Evolutionary conservation across 2,329 filamentous ascomycete species (phyloP).

Genomic region (Colletotrichum musicola): DNA sequence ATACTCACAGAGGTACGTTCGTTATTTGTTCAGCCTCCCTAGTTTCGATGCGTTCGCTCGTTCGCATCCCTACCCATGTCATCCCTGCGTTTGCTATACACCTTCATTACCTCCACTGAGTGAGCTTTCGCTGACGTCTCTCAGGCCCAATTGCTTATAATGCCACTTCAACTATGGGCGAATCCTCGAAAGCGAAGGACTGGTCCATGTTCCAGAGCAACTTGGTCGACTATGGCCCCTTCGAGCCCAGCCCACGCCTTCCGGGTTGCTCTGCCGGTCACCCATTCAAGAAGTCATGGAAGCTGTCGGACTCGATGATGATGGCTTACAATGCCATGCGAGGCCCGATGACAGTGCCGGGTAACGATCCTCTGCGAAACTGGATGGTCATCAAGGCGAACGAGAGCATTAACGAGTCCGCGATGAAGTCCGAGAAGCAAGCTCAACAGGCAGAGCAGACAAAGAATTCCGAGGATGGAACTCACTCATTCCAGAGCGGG

Average conservation of each 20-base stretch:
- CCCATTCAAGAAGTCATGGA: slow-evolving; percentile 39
- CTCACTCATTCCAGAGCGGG: neutral
- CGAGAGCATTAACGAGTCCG: slow-evolving; percentile 3
- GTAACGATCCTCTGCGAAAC: slow-evolving; percentile 45
- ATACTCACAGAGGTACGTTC: slow-evolving; percentile 12
- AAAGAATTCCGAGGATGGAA: no score
- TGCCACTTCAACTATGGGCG: neutral
- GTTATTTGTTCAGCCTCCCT: slow-evolving; percentile 2
- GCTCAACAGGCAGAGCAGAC: neutral
- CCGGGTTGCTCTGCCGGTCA: slow-evolving; percentile 37
- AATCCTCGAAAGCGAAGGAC: slow-evolving; percentile 15
- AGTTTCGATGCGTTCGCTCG: neutral
- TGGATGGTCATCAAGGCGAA: slow-evolving; percentile 42
- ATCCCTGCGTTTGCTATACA: slow-evolving; percentile 9
- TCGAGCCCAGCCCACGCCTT: slow-evolving; percentile 23
- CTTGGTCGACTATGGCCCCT: slow-evolving; percentile 28
- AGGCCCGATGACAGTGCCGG: slow-evolving; percentile 42
- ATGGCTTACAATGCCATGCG: slow-evolving; percentile 51
- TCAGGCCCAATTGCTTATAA: neutral
- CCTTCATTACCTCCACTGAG: neutral
- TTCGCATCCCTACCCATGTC: neutral
- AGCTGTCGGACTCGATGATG: slow-evolving; percentile 44
- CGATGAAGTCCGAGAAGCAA: neutral
- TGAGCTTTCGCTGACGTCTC: neutral
- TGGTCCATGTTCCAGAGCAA: slow-evolving; percentile 36